A percentile compares a stretch with the other conserved stretches of the same genome.
phyloP scores from a whole-genome alignment of 352 stramenopile genomes.

The Blastocystis sp. region DNA sequence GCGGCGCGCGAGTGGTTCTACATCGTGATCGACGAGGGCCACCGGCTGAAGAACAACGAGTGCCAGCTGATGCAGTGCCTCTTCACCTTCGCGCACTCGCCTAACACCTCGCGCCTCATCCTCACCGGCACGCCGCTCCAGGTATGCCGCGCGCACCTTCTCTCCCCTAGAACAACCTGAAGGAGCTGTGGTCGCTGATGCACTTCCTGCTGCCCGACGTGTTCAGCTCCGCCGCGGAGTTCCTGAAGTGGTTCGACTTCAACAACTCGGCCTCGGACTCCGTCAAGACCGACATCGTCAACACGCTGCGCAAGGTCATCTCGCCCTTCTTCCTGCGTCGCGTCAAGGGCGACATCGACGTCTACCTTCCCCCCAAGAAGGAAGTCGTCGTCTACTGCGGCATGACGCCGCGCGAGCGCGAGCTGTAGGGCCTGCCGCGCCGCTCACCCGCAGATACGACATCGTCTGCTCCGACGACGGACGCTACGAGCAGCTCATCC shows the following conservation, averaged over 20 bases:
- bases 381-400: conserved; percentile 96
- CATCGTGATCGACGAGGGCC: conserved; percentile 90
- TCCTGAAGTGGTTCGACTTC: conserved; percentile 77
- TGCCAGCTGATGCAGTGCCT: conserved; percentile 72
- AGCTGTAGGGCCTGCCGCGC: conserved; percentile 80
- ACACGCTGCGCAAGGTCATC: conserved; percentile 86
- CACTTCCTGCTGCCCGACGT: conserved; percentile 92
- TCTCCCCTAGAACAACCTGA: conserved; percentile 85
- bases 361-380: conserved; percentile 90
- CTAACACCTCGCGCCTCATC: conserved; percentile 62
- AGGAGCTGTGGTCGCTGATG: conserved; percentile 94
- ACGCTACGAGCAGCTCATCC: conserved; percentile 50
- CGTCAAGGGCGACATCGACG: conserved; percentile 94
- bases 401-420: conserved; percentile 92
- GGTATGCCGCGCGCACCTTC: neutral
- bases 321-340: conserved; percentile 94
- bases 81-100: conserved; percentile 68
- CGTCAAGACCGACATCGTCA: conserved; percentile 81
- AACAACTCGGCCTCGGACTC: conserved; percentile 70
- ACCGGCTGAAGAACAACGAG: conserved; percentile 88
- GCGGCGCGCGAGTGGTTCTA: conserved; percentile 57
- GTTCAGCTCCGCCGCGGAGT: conserved; percentile 80
- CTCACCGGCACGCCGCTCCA: conserved; percentile 89
- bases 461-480: conserved; percentile 49
- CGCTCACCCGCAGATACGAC: conserved; percentile 48